Conservation (phyloP, 305 asterid species). For the Euphrasia arctica region DNA sequence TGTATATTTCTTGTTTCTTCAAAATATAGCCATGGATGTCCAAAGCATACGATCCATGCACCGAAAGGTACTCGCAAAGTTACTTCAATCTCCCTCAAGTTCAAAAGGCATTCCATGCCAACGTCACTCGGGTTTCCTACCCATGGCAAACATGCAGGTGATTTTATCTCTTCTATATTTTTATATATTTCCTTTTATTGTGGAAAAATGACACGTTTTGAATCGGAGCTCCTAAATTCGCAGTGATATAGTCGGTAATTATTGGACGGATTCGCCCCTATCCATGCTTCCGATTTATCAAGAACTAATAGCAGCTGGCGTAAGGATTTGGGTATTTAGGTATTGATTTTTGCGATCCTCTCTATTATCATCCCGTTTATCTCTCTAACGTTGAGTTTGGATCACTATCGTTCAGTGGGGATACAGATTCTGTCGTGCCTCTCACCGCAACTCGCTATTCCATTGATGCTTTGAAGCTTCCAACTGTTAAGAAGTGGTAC, state of each 20-base stretch:
- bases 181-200: constrained; percentile 16
- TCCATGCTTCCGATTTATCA: constrained; percentile 93
- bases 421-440: constrained; percentile 94
- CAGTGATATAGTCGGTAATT: constrained; percentile 70
- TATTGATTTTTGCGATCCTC: constrained; percentile 27
- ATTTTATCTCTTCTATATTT: constrained; percentile 6
- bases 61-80: constrained; percentile 59
- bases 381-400: no score
- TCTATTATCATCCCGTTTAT: no score
- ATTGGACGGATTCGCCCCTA: constrained; percentile 88
- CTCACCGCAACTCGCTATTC: constrained; percentile 93
- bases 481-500: constrained; percentile 71
- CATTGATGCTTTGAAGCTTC: constrained; percentile 83
- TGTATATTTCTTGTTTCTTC: constrained; percentile 5
- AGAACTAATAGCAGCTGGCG: constrained; percentile 75
- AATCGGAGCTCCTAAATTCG: constrained; percentile 24
- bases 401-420: constrained; percentile 55
- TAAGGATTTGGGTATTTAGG: constrained; percentile 97
- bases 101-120: constrained; percentile 88
- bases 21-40: constrained; percentile 81
- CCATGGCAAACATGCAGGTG: constrained; percentile 94
- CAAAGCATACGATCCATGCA: constrained; percentile 92
- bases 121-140: constrained; percentile 60
- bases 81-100: constrained; percentile 90
- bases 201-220: background rate